Base-by-base conservation (phyloP, 2,329 filamentous ascomycete species). In the Exophiala calicioides region DNA sequence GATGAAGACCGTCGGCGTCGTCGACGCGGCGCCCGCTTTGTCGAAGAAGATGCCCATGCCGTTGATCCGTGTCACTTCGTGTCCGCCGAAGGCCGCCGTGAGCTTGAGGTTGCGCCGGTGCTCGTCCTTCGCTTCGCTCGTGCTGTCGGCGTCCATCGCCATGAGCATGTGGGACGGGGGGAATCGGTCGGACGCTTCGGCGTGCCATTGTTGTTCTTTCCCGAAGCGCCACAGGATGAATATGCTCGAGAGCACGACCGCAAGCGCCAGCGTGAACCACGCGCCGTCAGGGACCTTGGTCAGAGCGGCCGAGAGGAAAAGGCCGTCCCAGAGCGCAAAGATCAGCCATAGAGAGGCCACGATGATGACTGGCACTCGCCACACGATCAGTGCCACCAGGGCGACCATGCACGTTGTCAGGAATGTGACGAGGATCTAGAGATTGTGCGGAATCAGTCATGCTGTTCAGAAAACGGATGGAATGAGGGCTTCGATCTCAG, bases 191-290 rank as follows among this genome's bases (percentile, higher is more conserved):
- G 27, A 21, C 1, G 75, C 74, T 67, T 90, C 86, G 2, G 85
- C 81, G 5, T 68, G 68, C 86, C 86, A 90, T 61, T 90, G 86
- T 50, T 80, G 77, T 60, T 89, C 85, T 62, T 90, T 90, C 9
- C 86, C 86, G 58, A 82, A 90, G 20, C 86, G 78, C 86, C 86
- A 90, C 8, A 89, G 74, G 2, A 88, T 72, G 60, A 90, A 86
- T 33, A 89, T 66, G 32, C 66, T 70, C 0, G 82, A 77, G 1
- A 90, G 75, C 7, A 86, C 68, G 3, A 72, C 70, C 0, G 84
- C 75, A 5, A 90, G 72, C 0, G 81, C 71, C 1, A 90, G 68
- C 0, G 86, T 90, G 61, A 90, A 88, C 86, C 86, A 90, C 1
- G 84, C 86, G 1, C 86, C 86, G 6, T 83, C 74, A 0, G 86